phyloP scores from a whole-genome alignment of 306 rosid genomes.

The Prosopis cineraria region DNA sequence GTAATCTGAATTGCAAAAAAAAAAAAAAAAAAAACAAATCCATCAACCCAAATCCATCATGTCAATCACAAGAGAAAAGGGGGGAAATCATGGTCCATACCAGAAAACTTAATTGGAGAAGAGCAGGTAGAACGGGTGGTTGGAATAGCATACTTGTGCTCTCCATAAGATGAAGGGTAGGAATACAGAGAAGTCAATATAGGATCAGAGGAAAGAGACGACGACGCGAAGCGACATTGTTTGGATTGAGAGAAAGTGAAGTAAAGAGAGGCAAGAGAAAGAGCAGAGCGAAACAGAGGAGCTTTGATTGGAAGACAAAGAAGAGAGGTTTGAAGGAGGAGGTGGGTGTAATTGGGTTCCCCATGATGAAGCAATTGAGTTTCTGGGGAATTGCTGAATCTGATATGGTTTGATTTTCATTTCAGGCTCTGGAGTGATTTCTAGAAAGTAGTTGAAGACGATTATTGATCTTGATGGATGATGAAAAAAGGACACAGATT shows the following conservation, averaged over 20 bases:
- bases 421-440: not conserved
- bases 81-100: slow-evolving; percentile 29
- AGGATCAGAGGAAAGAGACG: slow-evolving; percentile 57
- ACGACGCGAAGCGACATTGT: slow-evolving; percentile 67
- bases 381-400: not conserved
- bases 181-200: slow-evolving; percentile 62
- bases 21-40: not conserved
- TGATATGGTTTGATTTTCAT: slow-evolving; percentile 1
- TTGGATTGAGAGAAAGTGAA: slow-evolving; percentile 66
- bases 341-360: slow-evolving; percentile 44
- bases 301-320: slow-evolving; percentile 67
- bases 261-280: slow-evolving; percentile 77
- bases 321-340: slow-evolving; percentile 57
- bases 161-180: slow-evolving; percentile 85
- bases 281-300: slow-evolving; percentile 85
- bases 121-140: slow-evolving; percentile 80
- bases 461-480: not conserved
- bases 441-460: not conserved
- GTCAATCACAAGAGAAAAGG: not conserved
- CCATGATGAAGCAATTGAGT: slow-evolving; percentile 42
- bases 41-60: slow-evolving; percentile 23
- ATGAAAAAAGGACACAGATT: not conserved
- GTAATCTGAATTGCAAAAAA: slow-evolving; percentile 53
- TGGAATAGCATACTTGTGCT: slow-evolving; percentile 82
- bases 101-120: slow-evolving; percentile 79